Evolutionary conservation across 2,329 filamentous ascomycete genomes (phyloP).

Genomic region (Thelonectria rubi): DNA sequence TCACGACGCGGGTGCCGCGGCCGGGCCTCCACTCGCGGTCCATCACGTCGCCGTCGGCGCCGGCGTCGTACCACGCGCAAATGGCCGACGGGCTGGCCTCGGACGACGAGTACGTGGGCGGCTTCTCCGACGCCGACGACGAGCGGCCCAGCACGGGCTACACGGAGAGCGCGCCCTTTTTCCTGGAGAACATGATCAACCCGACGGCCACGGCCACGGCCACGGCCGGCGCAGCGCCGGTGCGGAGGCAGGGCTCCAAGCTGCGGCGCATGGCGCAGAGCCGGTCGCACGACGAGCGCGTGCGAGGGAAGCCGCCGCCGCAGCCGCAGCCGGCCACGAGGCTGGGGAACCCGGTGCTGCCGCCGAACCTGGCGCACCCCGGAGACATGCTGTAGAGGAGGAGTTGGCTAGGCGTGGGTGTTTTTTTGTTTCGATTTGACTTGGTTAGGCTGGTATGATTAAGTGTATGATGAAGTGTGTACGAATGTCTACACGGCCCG

Average conservation of each 20-base stretch:
- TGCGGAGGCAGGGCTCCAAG: constrained; percentile 63
- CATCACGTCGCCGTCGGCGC: constrained; percentile 79
- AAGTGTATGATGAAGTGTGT: constrained; percentile 27
- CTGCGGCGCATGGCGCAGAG: constrained; percentile 45
- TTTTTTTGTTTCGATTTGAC: neutral
- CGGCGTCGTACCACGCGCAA: constrained; percentile 63
- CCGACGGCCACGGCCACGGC: no score
- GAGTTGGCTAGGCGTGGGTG: neutral
- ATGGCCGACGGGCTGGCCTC: constrained; percentile 72
- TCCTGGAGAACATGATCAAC: constrained; percentile 68
- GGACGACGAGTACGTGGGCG: constrained; percentile 78
- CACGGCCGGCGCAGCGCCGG: constrained; percentile 52
- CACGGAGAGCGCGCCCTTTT: constrained; percentile 58
- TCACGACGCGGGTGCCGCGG: constrained; percentile 54
- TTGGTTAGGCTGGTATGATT: constrained; percentile 13
- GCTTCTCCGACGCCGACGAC: constrained; percentile 82
- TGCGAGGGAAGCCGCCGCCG: constrained; percentile 47
- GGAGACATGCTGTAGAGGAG: constrained; percentile 48
- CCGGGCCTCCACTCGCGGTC: constrained; percentile 82
- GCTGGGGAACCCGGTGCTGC: constrained; percentile 48
- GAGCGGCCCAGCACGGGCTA: constrained; percentile 55
- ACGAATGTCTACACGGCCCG: constrained; percentile 17
- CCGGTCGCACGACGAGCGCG: constrained; percentile 47
- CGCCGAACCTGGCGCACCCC: constrained; percentile 46
- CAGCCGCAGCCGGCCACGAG: constrained; percentile 55